Conservation (phyloP, 1,139 yeast species). For the Lizanozyma gosingica region DNA sequence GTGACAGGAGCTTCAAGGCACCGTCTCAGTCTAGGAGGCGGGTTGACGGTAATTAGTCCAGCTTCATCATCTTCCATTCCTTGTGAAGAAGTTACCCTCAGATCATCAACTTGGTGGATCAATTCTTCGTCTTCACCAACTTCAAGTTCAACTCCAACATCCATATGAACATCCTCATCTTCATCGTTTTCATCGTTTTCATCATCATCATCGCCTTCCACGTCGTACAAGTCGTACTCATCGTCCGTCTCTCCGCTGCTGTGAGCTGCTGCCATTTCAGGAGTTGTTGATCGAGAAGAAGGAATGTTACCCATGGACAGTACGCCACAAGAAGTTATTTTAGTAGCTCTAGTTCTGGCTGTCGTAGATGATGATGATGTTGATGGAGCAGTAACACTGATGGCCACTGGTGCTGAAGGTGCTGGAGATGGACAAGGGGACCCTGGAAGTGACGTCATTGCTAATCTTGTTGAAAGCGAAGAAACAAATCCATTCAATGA, state of each 20-base stretch:
- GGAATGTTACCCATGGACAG: too few species aligned
- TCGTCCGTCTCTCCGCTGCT: slow-evolving; percentile 7
- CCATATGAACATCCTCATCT: slow-evolving; percentile 13
- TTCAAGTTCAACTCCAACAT: slow-evolving; percentile 11
- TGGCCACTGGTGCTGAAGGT: too few species aligned
- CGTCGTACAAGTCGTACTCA: slow-evolving; percentile 8
- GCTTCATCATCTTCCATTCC: slow-evolving; percentile 1
- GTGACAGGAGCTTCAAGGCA: slow-evolving; percentile 3
- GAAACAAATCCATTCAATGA: not conserved
- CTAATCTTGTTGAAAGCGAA: not conserved
- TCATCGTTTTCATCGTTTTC: slow-evolving; percentile 22
- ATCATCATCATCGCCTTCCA: slow-evolving; percentile 12
- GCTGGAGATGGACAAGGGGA: slow-evolving; percentile 1
- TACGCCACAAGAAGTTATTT: too few species aligned
- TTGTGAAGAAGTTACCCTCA: not conserved
- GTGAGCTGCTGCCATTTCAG: slow-evolving; percentile 8
- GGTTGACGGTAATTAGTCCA: not conserved
- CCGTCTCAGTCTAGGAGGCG: not conserved
- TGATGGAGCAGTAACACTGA: too few species aligned
- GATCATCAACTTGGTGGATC: not conserved
- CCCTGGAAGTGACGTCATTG: not conserved
- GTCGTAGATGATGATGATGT: too few species aligned
- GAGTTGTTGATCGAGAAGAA: too few species aligned
- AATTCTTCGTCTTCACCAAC: slow-evolving; percentile 13
- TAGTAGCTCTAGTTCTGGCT: too few species aligned